Evolutionary conservation across 805 yeast genomes (phyloP), one percentile per base, ranked within the genome.

Genomic region (Danielia oregonensis): DNA sequence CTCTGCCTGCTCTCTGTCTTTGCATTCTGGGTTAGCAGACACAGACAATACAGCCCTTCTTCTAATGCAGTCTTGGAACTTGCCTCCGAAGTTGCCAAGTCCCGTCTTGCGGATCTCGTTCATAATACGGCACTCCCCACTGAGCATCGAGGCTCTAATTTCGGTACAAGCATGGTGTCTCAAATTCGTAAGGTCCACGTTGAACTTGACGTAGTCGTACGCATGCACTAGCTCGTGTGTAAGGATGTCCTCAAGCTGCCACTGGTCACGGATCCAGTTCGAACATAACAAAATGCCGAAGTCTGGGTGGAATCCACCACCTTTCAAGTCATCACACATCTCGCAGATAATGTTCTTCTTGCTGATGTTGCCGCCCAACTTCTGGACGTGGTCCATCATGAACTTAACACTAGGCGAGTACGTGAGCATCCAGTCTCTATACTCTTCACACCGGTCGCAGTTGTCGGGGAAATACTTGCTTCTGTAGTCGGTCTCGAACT

Each of bases 121-220:
- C 77, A 82, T 75, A 49, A 91, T 78, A 18, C 97, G 74, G 61
- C 98, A 93, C 55, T 93, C 98, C 5, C 98, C 98, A 54, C 95
- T 83, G 15, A 93, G 68, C 46, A 87, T 81, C 8, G 94, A 82
- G 0, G 98, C 98, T 40, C 98, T 71, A 33, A 93, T 86, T 59
- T 93, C 98, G 1, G 97, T 82, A 58, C 98, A 93, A 1, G 98
- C 98, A 55, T 91, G 97, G 54, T 93, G 98, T 51, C 78, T 76
- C 53, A 93, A 65, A 58, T 91, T 78, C 36, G 72, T 52, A 83
- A 96, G 84, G 58, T 93, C 86, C 2, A 93, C 88, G 35, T 86
- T 68, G 68, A 93, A 93, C 57, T 87, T 82, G 44, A 86, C 67
- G 52, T 88, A 81, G 61, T 93, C 98, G 59, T 86, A 93, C 42